These are phyloP conservation scores for Teratosphaeria pseudoeucalypti DNA, from an alignment of 2,329 filamentous ascomycete genomes.

Conservation along the genomic window DNA sequence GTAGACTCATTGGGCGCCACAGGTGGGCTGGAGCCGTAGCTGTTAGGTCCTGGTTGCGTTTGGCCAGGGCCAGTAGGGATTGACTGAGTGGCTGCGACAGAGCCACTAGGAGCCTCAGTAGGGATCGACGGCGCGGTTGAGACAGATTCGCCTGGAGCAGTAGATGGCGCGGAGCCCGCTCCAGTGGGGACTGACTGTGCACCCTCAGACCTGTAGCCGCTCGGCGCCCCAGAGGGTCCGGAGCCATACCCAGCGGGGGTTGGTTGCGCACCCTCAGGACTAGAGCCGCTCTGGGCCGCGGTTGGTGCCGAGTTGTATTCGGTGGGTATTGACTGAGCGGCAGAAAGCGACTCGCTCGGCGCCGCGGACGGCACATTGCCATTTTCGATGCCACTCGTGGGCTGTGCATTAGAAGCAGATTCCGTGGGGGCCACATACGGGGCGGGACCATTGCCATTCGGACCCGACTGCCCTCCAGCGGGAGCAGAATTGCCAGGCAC, in stretches of 20 bases:
- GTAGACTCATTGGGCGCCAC: neutral
- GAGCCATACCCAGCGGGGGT: neutral
- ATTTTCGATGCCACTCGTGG: neutral
- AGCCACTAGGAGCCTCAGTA: neutral
- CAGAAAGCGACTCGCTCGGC: neutral
- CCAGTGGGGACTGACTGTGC: too few relatives aligned
- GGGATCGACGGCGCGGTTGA: too few relatives aligned
- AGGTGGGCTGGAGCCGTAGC: neutral
- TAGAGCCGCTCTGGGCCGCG: too few relatives aligned
- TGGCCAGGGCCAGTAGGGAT: neutral
- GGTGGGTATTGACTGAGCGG: too few relatives aligned
- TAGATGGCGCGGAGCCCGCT: too few relatives aligned
- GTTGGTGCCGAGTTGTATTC: too few relatives aligned
- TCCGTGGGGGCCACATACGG: neutral
- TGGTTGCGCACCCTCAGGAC: neutral
- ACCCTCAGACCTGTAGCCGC: neutral
- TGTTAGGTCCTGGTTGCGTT: neutral
- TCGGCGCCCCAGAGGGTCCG: neutral
- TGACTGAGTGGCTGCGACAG: neutral
- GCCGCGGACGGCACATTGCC: neutral
- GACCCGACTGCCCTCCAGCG: neutral
- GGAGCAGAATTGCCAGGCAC: neutral
- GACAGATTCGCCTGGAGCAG: too few relatives aligned
- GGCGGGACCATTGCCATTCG: neutral
- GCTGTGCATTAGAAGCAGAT: neutral